Evolutionary conservation across 2,329 filamentous ascomycete genomes (phyloP).

Genomic region (Allantophomopsis lycopodina): DNA sequence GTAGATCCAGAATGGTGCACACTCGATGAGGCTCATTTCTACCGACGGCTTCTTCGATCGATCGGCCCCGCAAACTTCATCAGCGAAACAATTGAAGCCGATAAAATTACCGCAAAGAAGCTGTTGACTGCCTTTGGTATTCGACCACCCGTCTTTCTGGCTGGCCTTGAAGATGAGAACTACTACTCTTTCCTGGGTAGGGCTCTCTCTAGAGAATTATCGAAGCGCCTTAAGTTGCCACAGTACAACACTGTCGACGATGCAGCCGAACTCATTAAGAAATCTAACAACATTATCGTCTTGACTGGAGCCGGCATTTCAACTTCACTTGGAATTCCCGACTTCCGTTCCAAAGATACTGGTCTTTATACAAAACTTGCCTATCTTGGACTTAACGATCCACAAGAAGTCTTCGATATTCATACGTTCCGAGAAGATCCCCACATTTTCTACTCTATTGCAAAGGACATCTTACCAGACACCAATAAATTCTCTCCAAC

Average conservation of each 20-base stretch:
- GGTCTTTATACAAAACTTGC: conserved; percentile 81
- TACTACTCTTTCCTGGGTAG: conserved; percentile 65
- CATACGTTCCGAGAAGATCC: conserved; percentile 76
- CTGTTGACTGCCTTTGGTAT: conserved; percentile 79
- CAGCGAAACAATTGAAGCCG: conserved; percentile 53
- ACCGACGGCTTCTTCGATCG: conserved; percentile 57
- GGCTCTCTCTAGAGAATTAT: conserved; percentile 67
- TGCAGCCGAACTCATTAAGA: conserved; percentile 62
- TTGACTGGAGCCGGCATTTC: conserved; percentile 94
- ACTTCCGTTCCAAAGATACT: conserved; percentile 88
- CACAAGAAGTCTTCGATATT: conserved; percentile 94
- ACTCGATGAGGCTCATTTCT: conserved; percentile 52
- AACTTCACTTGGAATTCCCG: conserved; percentile 89
- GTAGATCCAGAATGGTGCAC: conserved; percentile 31
- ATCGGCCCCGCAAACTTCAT: conserved; percentile 72
- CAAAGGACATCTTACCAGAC: conserved; percentile 77
- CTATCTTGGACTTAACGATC: conserved; percentile 62
- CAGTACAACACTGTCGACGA: conserved; percentile 81
- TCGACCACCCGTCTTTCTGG: conserved; percentile 57
- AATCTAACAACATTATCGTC: conserved; percentile 74
- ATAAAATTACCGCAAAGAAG: conserved; percentile 64
- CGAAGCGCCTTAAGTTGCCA: conserved; percentile 65
- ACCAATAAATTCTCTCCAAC: conserved; percentile 77
- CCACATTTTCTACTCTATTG: conserved; percentile 79
- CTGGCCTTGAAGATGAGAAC: conserved; percentile 56